Evolutionary conservation across 2,329 filamentous ascomycete species (phyloP).

Genomic region (Trichoderma sp.): DNA sequence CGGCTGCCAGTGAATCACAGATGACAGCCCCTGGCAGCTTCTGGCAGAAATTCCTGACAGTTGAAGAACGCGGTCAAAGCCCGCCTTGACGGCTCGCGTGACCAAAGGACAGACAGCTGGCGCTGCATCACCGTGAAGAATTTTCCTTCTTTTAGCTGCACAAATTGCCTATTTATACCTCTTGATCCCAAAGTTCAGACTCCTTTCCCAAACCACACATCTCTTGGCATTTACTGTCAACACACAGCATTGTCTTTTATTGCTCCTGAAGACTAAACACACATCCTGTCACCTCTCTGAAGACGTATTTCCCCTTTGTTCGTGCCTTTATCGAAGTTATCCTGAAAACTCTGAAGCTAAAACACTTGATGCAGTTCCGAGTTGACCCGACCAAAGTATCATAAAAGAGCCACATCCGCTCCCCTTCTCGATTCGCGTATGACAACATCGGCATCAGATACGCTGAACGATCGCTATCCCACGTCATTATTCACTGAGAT

Average conservation of each 20-base stretch:
- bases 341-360: not conserved
- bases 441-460: not conserved
- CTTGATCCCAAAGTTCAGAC: constrained; percentile 9
- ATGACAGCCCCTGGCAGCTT: not conserved
- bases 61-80: not conserved
- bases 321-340: not conserved
- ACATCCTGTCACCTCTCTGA: not conserved
- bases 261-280: not conserved
- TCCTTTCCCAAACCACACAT: not conserved
- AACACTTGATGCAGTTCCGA: not conserved
- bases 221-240: not conserved
- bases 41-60: not conserved
- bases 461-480: constrained; percentile 20
- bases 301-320: not conserved
- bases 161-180: constrained; percentile 11
- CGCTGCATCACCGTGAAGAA: constrained; percentile 14
- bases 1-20: constrained; percentile 16
- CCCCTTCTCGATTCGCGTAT: constrained; percentile 41
- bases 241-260: not conserved
- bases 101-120: not conserved
- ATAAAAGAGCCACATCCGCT: constrained; percentile 52
- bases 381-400: constrained; percentile 23
- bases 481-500: constrained; percentile 23
- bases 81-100: constrained; percentile 1
- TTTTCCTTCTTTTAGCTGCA: not conserved